Conservation (phyloP, 495 filamentous ascomycete genomes). For the Neurospora sp. region DNA sequence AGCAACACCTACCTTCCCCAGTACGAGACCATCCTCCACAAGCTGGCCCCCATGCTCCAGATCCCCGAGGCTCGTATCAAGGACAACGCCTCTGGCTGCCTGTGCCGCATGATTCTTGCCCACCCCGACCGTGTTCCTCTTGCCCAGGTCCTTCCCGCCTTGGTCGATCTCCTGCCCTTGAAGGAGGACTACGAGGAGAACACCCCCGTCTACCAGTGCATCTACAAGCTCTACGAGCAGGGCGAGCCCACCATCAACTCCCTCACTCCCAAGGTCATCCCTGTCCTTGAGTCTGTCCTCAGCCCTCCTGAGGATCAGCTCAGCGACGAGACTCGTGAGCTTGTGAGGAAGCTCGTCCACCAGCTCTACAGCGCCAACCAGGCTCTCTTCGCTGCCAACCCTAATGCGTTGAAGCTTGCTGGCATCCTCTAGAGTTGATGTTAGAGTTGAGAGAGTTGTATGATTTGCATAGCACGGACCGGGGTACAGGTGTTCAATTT, state of each 20-base stretch:
- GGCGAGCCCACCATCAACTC: slow-evolving; percentile 61
- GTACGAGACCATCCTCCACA: slow-evolving; percentile 64
- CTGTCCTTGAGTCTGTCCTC: slow-evolving; percentile 72
- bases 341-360: slow-evolving; percentile 17
- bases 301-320: slow-evolving; percentile 74
- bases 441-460: background rate
- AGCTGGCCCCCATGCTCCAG: slow-evolving; percentile 75
- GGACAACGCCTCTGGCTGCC: slow-evolving; percentile 90
- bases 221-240: slow-evolving; percentile 72
- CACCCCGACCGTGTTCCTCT: slow-evolving; percentile 71
- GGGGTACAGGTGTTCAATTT: background rate
- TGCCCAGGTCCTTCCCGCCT: slow-evolving; percentile 65
- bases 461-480: slow-evolving; percentile 13
- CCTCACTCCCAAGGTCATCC: slow-evolving; percentile 67
- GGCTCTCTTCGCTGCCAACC: slow-evolving; percentile 19
- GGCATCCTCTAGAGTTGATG: slow-evolving; percentile 10
- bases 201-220: slow-evolving; percentile 77
- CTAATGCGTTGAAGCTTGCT: slow-evolving; percentile 21
- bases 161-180: slow-evolving; percentile 71
- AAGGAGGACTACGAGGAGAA: slow-evolving; percentile 97
- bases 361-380: slow-evolving; percentile 20
- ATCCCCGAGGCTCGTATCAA: slow-evolving; percentile 64
- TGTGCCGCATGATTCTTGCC: slow-evolving; percentile 81
- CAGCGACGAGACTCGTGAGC: slow-evolving; percentile 60
- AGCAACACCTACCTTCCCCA: slow-evolving; percentile 58